Evolutionary conservation across 345 rosid genomes (phyloP).

Genomic region (Erucastrum elatum): DNA sequence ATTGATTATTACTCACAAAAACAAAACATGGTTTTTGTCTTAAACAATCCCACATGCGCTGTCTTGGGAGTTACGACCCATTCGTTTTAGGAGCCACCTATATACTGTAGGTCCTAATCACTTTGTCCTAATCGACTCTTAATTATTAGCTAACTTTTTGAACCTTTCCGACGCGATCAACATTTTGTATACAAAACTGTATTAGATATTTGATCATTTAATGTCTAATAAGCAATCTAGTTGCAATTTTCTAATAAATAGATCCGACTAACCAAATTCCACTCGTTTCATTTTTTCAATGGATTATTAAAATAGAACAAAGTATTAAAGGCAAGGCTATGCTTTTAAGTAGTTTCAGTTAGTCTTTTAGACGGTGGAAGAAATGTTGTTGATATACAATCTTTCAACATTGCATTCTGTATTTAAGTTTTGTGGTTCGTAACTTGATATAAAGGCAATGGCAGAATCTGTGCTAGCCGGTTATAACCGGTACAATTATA

Average conservation of each 20-base stretch:
- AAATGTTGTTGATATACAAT: background rate
- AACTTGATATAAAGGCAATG: background rate
- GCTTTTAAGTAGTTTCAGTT: background rate
- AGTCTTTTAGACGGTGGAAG: background rate
- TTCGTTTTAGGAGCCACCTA: slow-evolving; percentile 37
- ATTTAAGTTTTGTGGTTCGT: background rate
- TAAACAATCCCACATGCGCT: slow-evolving; percentile 36
- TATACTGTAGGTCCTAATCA: slow-evolving; percentile 29
- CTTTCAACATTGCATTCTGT: background rate
- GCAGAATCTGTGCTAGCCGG: background rate
- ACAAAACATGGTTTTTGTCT: slow-evolving; percentile 29
- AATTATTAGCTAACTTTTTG: background rate
- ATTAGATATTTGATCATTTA: background rate
- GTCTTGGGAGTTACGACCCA: slow-evolving; percentile 35
- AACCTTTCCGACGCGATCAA: background rate
- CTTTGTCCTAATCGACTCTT: slow-evolving; percentile 24
- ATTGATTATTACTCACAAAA: slow-evolving; percentile 1
- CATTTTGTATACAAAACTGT: background rate
- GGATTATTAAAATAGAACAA: background rate
- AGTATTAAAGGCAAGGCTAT: background rate
- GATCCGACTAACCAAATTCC: background rate
- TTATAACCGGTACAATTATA: background rate
- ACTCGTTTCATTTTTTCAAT: background rate
- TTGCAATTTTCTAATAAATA: background rate
- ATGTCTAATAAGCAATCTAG: background rate